Evolutionary conservation across 2,329 filamentous ascomycete species (phyloP).

Genomic region (Botryotinia calthae): DNA sequence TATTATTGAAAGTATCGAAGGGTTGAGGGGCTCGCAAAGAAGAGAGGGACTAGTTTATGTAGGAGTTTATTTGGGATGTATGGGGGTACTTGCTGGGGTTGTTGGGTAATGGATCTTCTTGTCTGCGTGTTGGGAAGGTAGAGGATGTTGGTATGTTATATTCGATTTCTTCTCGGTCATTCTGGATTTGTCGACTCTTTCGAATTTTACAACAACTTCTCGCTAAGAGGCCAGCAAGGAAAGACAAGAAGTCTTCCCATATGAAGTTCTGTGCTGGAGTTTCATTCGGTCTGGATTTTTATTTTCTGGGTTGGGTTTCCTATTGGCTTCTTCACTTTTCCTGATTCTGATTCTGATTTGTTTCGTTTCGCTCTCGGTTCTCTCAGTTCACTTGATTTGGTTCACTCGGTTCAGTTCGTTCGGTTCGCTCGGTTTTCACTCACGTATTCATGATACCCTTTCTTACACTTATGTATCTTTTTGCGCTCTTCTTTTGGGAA

Average conservation of each 20-base stretch:
- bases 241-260: not conserved
- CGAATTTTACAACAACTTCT: not conserved
- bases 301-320: not conserved
- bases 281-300: not conserved
- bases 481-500: not conserved
- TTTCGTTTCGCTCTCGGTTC: no score
- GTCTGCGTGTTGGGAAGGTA: not conserved
- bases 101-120: constrained; percentile 20
- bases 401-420: not conserved
- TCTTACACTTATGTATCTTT: not conserved
- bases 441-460: not conserved
- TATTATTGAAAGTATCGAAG: not conserved
- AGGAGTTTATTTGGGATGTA: constrained; percentile 34
- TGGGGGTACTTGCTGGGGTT: constrained; percentile 35
- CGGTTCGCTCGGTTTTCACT: not conserved
- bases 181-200: not conserved
- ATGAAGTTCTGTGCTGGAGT: not conserved
- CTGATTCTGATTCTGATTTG: not conserved
- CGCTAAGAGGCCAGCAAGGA: fast-evolving
- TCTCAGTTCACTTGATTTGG: no score
- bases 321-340: not conserved
- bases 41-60: constrained; percentile 32
- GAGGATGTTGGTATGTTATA: not conserved
- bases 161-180: no score
- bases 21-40: constrained; percentile 20